phyloP scores from a whole-genome alignment of 2,329 filamentous ascomycete genomes.

The Nothopassalora personata region DNA sequence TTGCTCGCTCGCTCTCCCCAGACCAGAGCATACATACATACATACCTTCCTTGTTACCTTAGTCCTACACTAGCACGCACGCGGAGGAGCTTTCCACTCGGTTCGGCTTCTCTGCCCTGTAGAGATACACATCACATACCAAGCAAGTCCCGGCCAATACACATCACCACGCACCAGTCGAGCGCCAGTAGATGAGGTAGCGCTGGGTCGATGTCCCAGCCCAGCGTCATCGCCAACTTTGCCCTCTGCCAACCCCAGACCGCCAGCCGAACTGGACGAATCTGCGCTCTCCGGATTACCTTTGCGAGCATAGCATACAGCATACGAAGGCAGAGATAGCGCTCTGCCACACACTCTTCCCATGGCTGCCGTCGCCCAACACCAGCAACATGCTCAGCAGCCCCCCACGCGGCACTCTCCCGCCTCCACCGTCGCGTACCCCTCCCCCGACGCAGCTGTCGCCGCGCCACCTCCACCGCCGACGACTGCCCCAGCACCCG shows the following conservation, averaged over 20 bases:
- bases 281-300: neutral
- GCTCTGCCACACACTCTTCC: neutral
- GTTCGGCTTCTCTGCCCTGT: too few relatives aligned
- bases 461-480: slow-evolving; percentile 32
- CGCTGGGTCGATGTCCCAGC: neutral
- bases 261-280: neutral
- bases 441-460: slow-evolving; percentile 29
- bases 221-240: neutral
- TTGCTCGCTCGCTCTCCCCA: too few relatives aligned
- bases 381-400: slow-evolving; percentile 24
- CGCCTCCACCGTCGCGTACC: slow-evolving; percentile 27
- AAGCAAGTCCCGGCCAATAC: too few relatives aligned
- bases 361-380: slow-evolving; percentile 32
- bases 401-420: slow-evolving; percentile 26
- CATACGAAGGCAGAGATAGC: slow-evolving; percentile 1
- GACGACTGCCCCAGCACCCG: slow-evolving; percentile 37
- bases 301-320: neutral
- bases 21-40: too few relatives aligned
- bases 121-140: too few relatives aligned
- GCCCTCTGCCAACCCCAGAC: neutral
- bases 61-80: too few relatives aligned
- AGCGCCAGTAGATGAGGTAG: too few relatives aligned
- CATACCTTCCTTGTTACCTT: too few relatives aligned
- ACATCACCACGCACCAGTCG: too few relatives aligned
- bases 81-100: too few relatives aligned